A percentile compares a stretch with the other conserved stretches of the same genome.
These are phyloP conservation scores for Osmanthus fragrans DNA, from an alignment of 257 asterid genomes.

Conservation along the genomic window DNA sequence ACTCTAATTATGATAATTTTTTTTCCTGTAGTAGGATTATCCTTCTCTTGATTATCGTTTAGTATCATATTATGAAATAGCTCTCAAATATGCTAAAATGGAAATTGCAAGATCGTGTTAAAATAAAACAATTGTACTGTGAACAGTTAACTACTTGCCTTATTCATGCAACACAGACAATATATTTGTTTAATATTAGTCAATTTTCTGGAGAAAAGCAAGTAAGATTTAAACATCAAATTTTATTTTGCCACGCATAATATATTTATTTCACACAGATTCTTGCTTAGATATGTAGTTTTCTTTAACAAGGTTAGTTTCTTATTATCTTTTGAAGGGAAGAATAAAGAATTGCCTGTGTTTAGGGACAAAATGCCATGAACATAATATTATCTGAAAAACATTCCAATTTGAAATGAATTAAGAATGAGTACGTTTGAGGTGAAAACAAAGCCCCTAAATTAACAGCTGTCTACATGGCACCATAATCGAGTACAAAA, in stretches of 20 bases:
- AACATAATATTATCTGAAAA: too few species aligned
- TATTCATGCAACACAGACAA: neutral
- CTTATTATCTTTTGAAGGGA: too few species aligned
- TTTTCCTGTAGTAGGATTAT: neutral
- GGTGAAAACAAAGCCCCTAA: too few species aligned
- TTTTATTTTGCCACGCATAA: neutral
- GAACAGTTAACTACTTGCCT: neutral
- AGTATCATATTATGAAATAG: neutral
- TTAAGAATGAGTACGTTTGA: too few species aligned
- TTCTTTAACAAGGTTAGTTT: neutral
- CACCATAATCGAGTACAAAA: too few species aligned
- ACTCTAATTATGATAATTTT: neutral
- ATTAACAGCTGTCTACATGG: too few species aligned
- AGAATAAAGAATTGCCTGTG: too few species aligned
- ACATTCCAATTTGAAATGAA: too few species aligned
- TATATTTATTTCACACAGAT: neutral
- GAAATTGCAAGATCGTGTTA: neutral
- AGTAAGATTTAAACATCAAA: neutral
- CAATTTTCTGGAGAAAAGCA: neutral
- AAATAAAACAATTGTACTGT: neutral
- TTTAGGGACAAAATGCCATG: too few species aligned
- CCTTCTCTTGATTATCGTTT: neutral
- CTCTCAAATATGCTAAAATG: neutral
- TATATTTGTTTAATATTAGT: neutral
- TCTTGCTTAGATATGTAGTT: neutral